Conservation (phyloP, 257 asterid genomes). For the Knoxia roxburghii region DNA sequence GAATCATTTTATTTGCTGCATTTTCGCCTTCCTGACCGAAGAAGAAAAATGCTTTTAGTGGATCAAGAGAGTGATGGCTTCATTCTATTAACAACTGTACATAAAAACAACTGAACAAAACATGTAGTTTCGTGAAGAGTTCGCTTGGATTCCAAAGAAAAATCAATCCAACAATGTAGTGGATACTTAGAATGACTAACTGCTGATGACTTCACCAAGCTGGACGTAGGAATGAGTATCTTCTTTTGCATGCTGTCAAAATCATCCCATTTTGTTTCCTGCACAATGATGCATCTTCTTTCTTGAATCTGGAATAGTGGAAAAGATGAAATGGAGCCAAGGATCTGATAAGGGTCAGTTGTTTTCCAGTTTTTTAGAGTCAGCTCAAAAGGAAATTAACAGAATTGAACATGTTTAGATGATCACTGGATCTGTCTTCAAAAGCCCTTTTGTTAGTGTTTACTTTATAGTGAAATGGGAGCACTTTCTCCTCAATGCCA, state of each 20-base stretch:
- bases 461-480: neutral
- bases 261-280: neutral
- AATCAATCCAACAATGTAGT: neutral
- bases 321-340: neutral
- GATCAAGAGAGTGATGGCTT: no score
- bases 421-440: neutral
- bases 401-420: neutral
- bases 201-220: neutral
- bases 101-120: neutral
- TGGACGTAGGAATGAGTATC: no score
- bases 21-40: neutral
- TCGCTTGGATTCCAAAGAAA: neutral
- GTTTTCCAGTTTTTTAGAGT: slow-evolving; percentile 4
- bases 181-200: no score
- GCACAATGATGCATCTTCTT: neutral
- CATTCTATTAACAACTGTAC: neutral
- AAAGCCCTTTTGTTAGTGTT: neutral
- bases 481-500: slow-evolving; percentile 4
- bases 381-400: slow-evolving; percentile 12
- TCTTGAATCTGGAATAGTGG: neutral
- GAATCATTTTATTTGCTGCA: neutral
- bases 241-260: neutral
- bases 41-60: neutral
- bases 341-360: slow-evolving; percentile 13
- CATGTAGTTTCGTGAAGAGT: neutral